A percentile compares a stretch with the other conserved stretches of the same genome.
Evolutionary conservation across 352 stramenopile genomes (phyloP).

Genomic region (Stramenopiles sp.): DNA sequence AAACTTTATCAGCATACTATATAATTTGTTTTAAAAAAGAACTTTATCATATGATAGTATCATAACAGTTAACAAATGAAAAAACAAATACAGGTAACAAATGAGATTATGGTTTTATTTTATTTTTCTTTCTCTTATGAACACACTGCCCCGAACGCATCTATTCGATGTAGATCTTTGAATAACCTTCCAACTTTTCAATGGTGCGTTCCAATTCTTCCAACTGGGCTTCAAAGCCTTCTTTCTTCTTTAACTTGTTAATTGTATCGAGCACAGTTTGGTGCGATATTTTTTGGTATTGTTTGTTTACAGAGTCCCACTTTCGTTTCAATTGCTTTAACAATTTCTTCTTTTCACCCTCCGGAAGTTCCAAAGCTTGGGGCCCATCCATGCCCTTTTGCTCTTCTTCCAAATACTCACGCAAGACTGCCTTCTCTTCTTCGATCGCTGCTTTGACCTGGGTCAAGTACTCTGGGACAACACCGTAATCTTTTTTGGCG

Average conservation of each 20-base stretch:
- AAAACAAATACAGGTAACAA: too few relatives aligned
- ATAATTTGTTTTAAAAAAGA: too few relatives aligned
- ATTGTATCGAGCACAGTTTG: constrained; percentile 72
- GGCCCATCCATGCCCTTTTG: constrained; percentile 53
- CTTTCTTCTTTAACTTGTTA: constrained; percentile 48
- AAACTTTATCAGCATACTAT: too few relatives aligned
- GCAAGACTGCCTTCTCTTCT: constrained; percentile 72
- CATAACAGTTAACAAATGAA: too few relatives aligned
- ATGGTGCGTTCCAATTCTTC: constrained; percentile 10
- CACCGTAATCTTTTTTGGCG: constrained; percentile 69
- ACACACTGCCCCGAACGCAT: too few relatives aligned
- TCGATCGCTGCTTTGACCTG: constrained; percentile 75
- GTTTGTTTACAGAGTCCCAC: constrained; percentile 72
- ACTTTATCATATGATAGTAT: too few relatives aligned
- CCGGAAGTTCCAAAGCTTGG: constrained; percentile 27
- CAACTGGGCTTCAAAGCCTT: constrained; percentile 8
- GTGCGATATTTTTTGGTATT: constrained; percentile 83
- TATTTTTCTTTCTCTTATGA: too few relatives aligned
- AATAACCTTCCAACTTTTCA: constrained; percentile 13
- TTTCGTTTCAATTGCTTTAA: constrained; percentile 69
- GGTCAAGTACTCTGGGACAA: constrained; percentile 63
- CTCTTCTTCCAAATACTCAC: constrained; percentile 66
- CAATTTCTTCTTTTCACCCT: constrained; percentile 50
- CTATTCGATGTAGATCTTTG: constrained; percentile 6
- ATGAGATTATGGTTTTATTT: too few relatives aligned